Evolutionary conservation across 768 basidiomycete genomes (phyloP), one percentile per base, ranked within the genome.

Genomic region (Auriscalpium orientale): DNA sequence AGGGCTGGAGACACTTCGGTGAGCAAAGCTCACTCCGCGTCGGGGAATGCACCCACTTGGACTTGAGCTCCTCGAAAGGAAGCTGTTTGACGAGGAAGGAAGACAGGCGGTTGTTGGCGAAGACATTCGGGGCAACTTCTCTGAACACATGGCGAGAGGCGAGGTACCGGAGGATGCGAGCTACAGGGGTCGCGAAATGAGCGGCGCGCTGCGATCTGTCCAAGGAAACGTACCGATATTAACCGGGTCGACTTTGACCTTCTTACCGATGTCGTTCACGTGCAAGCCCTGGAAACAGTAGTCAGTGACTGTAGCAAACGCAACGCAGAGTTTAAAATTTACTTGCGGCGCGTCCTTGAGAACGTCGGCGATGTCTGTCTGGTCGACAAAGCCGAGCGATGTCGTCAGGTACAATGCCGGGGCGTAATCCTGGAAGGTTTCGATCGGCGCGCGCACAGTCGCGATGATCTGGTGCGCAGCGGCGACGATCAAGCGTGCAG

Each of bases 71-170:
- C 69, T 70, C 45, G 61, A 53, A 33, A 62, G 60, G 8, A 66
- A 46, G 51, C 70, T 72, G 10, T 66, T 59, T 2, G 70, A 70
- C 72, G 37, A 74, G 49, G 45, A 65, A 54, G 9, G 68, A 66
- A 5, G 74, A 74, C 13, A 70, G 63, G 9, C 72, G 70, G 49
- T 71, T 77, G 55, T 74, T 71, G 4, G 71, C 67, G 53, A 73
- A 77, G 7, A 71, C 66, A 55, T 75, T 60, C 0, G 73, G 73
- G 18, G 49, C 54, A 12, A 73, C 58, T 53, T 76, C 76, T 20
- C 57, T 62, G 56, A 73, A 77, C 54, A 76, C 62, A 56, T 76
- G 73, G 49, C 70, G 65, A 1, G 68, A 70, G 10, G 72, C 72
- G 8, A 76, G 68, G 45, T 67, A 68, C 21, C 75, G 70, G 8